A percentile compares a stretch with the other conserved stretches of the same genome.
Conservation (phyloP, 2,329 filamentous ascomycete genomes). For the Ophioceras dolichostomum region DNA sequence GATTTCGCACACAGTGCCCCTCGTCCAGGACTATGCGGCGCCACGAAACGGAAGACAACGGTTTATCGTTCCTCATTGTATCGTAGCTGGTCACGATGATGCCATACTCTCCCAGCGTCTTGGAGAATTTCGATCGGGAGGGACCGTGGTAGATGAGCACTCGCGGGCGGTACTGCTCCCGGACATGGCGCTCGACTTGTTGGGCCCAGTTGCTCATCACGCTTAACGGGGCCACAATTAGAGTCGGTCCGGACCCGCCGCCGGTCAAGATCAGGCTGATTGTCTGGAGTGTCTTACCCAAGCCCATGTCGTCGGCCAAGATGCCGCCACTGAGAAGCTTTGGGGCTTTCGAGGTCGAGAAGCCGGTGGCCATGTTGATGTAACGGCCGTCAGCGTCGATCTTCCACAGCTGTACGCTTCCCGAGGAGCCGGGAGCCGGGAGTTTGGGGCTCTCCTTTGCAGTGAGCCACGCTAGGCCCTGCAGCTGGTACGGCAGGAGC, state of each 20-base stretch:
- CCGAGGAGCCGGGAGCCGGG: constrained; percentile 43
- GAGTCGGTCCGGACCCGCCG: constrained; percentile 45
- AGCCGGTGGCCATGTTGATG: constrained; percentile 61
- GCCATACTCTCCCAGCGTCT: constrained; percentile 53
- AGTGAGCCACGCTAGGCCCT: constrained; percentile 74
- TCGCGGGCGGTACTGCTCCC: constrained; percentile 46
- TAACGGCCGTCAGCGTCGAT: constrained; percentile 33
- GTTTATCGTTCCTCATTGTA: constrained; percentile 51
- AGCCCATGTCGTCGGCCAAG: constrained; percentile 83
- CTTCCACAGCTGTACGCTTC: constrained; percentile 71
- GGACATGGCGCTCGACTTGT: constrained; percentile 64
- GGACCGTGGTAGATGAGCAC: constrained; percentile 65
- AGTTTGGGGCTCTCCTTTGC: constrained; percentile 60
- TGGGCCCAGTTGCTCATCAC: constrained; percentile 88
- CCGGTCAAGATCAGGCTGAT: constrained; percentile 63
- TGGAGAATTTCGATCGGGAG: constrained; percentile 38
- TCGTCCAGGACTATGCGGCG: constrained; percentile 72
- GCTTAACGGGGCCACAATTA: constrained; percentile 71
- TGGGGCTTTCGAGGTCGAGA: constrained; percentile 44
- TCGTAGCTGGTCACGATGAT: constrained; percentile 81
- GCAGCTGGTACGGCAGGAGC: constrained; percentile 68
- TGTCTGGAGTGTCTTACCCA: constrained; percentile 80
- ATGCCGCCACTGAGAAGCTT: constrained; percentile 68
- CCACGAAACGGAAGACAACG: constrained; percentile 47
- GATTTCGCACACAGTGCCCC: constrained; percentile 72